phyloP scores from a whole-genome alignment of 352 stramenopile species.

The Globisporangium rhizosaccharum region DNA sequence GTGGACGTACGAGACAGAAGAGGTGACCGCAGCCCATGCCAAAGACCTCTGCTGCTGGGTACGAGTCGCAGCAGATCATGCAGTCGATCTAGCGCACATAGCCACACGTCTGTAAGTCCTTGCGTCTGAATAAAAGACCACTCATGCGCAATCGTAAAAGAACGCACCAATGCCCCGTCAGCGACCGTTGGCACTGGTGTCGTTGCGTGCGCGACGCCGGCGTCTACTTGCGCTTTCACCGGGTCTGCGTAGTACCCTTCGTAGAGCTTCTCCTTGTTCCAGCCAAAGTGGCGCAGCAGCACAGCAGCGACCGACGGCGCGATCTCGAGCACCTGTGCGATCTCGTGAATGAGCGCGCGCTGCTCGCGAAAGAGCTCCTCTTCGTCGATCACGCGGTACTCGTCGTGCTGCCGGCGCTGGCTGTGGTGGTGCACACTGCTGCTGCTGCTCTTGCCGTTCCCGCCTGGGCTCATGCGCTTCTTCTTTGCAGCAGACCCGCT shows the following conservation, averaged over 20 bases:
- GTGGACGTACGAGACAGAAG: conserved; percentile 90
- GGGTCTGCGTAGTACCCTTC: conserved; percentile 82
- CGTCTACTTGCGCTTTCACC: conserved; percentile 40
- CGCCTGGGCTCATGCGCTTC: conserved; percentile 47
- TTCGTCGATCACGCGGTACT: conserved; percentile 85
- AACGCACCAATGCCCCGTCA: conserved; percentile 33
- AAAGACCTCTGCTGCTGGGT: conserved; percentile 63
- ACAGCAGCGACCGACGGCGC: conserved; percentile 51
- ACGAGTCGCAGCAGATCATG: conserved; percentile 95
- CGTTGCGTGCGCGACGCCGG: conserved; percentile 56
- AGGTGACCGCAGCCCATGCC: conserved; percentile 95
- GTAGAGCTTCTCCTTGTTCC: conserved; percentile 90
- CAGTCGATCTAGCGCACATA: conserved; percentile 49
- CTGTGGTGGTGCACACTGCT: conserved; percentile 19
- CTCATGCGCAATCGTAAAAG: background rate
- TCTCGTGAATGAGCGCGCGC: conserved; percentile 54
- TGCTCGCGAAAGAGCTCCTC: conserved; percentile 73
- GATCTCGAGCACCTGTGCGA: conserved; percentile 75
- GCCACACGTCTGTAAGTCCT: background rate
- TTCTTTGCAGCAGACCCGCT: conserved; percentile 55
- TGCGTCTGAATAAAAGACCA: background rate
- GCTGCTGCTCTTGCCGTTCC: conserved; percentile 13
- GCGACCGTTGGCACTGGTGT: conserved; percentile 28
- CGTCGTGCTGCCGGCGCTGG: conserved; percentile 20
- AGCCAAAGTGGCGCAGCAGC: conserved; percentile 79